These are phyloP conservation scores for Eucalyptus tenuipes DNA, from an alignment of 345 rosid genomes.

Conservation along the genomic window DNA sequence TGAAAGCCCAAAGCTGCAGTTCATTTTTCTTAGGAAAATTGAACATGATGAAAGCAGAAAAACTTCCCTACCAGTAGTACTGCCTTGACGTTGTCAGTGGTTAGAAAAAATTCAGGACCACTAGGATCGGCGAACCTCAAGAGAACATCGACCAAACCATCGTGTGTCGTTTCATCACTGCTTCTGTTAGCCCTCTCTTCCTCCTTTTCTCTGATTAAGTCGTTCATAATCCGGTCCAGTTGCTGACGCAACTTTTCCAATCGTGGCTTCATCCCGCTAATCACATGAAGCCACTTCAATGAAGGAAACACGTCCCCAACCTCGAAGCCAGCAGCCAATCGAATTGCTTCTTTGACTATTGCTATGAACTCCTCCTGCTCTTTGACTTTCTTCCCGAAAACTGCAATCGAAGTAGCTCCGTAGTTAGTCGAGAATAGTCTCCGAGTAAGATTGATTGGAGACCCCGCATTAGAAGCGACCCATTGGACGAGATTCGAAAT, in stretches of 20 bases:
- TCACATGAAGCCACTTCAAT: background rate
- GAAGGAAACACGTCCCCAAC: slow-evolving; percentile 20
- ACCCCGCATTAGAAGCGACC: background rate
- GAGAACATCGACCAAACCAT: slow-evolving; percentile 24
- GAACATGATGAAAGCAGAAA: background rate
- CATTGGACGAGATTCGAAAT: background rate
- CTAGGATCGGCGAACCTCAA: slow-evolving; percentile 3
- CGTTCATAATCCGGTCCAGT: slow-evolving; percentile 5
- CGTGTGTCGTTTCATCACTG: background rate
- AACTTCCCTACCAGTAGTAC: slow-evolving; percentile 5
- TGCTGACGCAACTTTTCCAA: slow-evolving; percentile 1
- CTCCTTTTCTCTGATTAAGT: slow-evolving; percentile 14
- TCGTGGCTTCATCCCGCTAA: background rate
- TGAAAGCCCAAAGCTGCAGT: background rate
- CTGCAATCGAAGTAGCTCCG: background rate
- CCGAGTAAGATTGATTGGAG: background rate
- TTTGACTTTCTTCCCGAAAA: slow-evolving; percentile 3
- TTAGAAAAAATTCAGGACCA: background rate
- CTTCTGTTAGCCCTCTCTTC: background rate
- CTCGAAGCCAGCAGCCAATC: slow-evolving; percentile 2
- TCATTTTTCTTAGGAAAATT: background rate
- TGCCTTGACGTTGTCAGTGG: slow-evolving; percentile 13
- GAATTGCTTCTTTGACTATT: background rate
- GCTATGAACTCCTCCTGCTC: slow-evolving; percentile 5
- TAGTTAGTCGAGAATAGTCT: background rate